phyloP scores from a whole-genome alignment of 345 rosid genomes.

The Euphorbia pulcherrima region DNA sequence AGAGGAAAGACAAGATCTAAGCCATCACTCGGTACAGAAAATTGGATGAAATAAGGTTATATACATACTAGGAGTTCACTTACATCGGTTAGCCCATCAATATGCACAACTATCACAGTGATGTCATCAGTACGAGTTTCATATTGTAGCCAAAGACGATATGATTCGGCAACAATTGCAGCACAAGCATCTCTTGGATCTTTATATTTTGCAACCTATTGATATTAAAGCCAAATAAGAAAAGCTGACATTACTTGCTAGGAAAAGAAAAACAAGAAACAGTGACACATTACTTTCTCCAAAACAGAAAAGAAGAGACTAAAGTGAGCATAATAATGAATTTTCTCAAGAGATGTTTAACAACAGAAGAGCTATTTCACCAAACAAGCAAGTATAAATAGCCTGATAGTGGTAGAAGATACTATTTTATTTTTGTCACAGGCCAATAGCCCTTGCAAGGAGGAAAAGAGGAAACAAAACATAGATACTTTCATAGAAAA shows the following conservation, averaged over 20 bases:
- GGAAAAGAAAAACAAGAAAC: not conserved
- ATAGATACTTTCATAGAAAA: not conserved
- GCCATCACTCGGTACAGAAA: slow-evolving; percentile 17
- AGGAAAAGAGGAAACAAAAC: not conserved
- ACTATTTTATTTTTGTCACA: not conserved
- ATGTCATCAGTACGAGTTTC: slow-evolving; percentile 99
- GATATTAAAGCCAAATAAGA: slow-evolving; percentile 10
- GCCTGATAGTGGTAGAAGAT: not conserved
- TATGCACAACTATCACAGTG: slow-evolving; percentile 87
- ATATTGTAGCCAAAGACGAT: slow-evolving; percentile 95
- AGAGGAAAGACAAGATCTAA: slow-evolving; percentile 8
- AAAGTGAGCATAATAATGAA: not conserved
- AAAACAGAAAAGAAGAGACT: not conserved
- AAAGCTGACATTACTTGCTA: not conserved
- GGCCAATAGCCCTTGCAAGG: not conserved
- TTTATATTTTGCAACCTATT: slow-evolving; percentile 82
- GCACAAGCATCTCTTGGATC: slow-evolving; percentile 99
- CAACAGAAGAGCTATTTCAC: not conserved
- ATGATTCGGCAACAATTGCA: slow-evolving; percentile 98
- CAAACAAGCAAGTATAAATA: not conserved
- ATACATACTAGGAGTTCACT: slow-evolving; percentile 23
- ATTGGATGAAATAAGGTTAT: not conserved
- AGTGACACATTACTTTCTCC: not conserved
- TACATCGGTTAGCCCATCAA: slow-evolving; percentile 71
- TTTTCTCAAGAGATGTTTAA: not conserved